Percentiles rank a stretch among this genome's conserved stretches.
Evolutionary conservation across 164 flowering plant genomes (phyloP).

Genomic region (Brasenia schreberi): DNA sequence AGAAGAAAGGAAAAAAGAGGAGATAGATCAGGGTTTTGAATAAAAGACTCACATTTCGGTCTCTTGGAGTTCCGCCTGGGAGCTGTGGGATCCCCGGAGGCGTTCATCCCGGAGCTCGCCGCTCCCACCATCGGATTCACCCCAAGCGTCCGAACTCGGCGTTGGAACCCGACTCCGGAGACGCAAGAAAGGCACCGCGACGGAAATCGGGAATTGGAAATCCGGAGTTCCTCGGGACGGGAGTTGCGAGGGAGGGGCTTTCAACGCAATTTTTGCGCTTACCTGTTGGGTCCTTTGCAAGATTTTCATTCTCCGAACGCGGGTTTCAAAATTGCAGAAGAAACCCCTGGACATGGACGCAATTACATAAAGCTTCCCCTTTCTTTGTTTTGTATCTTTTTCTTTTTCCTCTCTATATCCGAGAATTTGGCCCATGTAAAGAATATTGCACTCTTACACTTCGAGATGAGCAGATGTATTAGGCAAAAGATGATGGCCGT

Average conservation of each 20-base stretch:
- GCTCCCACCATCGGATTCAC: constrained; percentile 11
- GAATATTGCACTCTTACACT: neutral
- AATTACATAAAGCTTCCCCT: neutral
- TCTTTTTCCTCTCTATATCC: neutral
- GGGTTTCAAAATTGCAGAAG: neutral
- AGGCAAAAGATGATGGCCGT: constrained; percentile 5
- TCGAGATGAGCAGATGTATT: no score
- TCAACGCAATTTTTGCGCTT: no score
- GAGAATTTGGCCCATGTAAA: neutral
- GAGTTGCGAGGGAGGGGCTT: neutral
- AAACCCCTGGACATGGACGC: neutral
- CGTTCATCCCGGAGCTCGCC: constrained; percentile 8
- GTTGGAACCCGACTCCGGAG: neutral
- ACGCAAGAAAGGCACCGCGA: neutral
- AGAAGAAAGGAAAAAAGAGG: neutral
- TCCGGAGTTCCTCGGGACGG: neutral
- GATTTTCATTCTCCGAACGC: no score
- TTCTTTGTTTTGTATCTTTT: neutral
- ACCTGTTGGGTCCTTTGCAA: no score
- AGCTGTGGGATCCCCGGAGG: constrained; percentile 9
- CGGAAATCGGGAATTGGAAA: neutral
- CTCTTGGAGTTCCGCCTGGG: constrained; percentile 21
- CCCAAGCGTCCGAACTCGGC: neutral
- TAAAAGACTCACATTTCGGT: constrained; percentile 15
- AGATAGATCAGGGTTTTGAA: neutral